Base-by-base conservation (phyloP, 2,329 filamentous ascomycete species). In the Cryphonectria carpinicola region DNA sequence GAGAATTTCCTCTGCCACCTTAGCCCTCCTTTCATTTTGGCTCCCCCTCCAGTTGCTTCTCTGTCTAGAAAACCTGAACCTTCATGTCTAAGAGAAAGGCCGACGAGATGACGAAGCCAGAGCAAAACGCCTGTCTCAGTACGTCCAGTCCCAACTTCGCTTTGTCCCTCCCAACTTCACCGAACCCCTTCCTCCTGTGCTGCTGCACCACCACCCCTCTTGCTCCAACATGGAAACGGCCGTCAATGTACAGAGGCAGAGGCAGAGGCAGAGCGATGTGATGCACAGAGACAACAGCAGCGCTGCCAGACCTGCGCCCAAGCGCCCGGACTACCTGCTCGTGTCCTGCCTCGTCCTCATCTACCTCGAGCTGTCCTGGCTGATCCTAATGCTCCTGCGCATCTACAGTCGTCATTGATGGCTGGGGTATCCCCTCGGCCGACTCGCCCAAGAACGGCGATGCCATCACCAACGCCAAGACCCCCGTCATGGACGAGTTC, bases 401-500 rank as follows among this genome's bases (percentile, higher is more conserved):
- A 81, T 81, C 66, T 80, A 80, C 79, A 94, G 92, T 99, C 88
- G 96, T 98, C 84, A 99, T 99, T 87, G 96, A 99, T 85, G 96
- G 96, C 79, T 99, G 96, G 96, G 96, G 96, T 80, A 89, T 98
- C 78, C 89, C 95, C 77, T 90, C 90, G 74, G 91, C 92, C 75
- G 84, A 90, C 71, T 97, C 94, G 70, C 93, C 92, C 78, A 92
- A 93, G 78, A 82, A 97, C 82, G 95, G 96, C 82, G 95, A 99
- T 85, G 96, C 96, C 79, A 98, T 99, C 81, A 91, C 95, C 77
- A 93, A 93, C 74, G 96, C 95, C 76, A 88, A 97, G 75, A 98
- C 96, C 70, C 96, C 96, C 63, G 89, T 92, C 81, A 99, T 99
- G 96, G 95, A 98, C 82, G 90, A 89, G 72, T 95, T 99, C 81